Evolutionary conservation across 1,284 basidiomycete species (phyloP), one percentile per base, ranked within the genome.

Genomic region (Cutaneotrichosporon mucoides): DNA sequence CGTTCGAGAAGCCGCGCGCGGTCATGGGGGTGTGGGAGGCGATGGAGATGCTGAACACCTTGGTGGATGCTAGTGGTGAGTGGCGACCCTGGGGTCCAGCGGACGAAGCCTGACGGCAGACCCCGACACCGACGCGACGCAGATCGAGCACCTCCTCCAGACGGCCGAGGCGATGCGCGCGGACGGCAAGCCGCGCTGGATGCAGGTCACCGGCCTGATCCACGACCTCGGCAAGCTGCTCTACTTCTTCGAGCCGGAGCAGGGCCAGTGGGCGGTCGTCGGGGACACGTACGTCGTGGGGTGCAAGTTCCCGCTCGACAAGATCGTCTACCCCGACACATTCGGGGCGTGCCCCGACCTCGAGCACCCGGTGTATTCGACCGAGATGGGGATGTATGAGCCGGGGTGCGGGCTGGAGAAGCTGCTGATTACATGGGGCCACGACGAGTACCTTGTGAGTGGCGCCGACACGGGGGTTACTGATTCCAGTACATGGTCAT

Each of bases 131-230:
- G 70, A 63, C 60, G 80, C 90, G 34, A 86, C 88, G 33, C 92
- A 95, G 78, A 93, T 94, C 54, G 89, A 92, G 69, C 92, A 95
- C 73, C 82, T 94, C 2, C 82, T 94, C 2, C 92, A 94, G 75
- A 94, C 92, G 0, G 92, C 92, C 40, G 92, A 95, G 74, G 90
- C 92, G 3, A 93, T 94, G 67, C 84, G 92, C 48, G 81, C 85
- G 24, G 92, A 94, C 69, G 90, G 89, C 8, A 92, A 92, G 76
- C 90, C 90, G 2, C 77, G 80, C 48, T 80, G 80, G 80, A 81
- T 81, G 80, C 90, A 92, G 80, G 85, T 92, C 59, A 86, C 89
- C 15, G 92, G 92, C 1, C 84, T 95, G 16, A 33, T 92, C 35
- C 89, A 91, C 69, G 89, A 91, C 73, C 84, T 91, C 57, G 89